These are phyloP conservation scores for Fabrea salina DNA, from an alignment of 169 alveolate genomes.

Conservation along the genomic window DNA sequence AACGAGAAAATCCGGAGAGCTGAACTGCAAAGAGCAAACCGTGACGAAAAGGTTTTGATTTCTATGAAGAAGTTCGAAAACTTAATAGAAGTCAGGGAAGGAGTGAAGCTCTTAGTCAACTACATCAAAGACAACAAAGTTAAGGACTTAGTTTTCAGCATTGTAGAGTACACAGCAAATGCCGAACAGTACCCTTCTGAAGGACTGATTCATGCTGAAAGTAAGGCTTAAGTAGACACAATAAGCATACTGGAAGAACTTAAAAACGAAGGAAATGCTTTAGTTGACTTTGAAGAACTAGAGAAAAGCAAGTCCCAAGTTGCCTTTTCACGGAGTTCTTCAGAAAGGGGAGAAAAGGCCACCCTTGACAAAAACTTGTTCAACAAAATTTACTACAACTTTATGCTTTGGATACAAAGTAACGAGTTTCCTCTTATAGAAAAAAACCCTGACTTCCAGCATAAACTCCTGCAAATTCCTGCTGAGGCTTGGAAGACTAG, in stretches of 20 bases:
- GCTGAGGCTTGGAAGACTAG: background rate
- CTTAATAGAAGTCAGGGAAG: background rate
- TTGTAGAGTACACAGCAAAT: background rate
- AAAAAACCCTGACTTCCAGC: background rate
- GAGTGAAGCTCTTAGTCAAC: background rate
- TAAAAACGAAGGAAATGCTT: background rate
- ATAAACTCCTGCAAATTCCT: background rate
- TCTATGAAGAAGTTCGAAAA: background rate
- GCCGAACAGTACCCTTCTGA: background rate
- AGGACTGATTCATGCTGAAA: background rate
- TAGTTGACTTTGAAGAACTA: background rate
- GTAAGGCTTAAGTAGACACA: no score
- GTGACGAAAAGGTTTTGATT: background rate
- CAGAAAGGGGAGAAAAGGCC: background rate
- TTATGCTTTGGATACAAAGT: background rate
- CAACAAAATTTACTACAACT: background rate
- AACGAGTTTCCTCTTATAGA: background rate
- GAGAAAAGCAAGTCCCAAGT: background rate
- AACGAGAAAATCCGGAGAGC: conserved; percentile 17
- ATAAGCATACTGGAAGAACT: background rate
- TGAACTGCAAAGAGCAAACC: background rate
- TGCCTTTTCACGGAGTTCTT: background rate
- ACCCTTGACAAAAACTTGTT: background rate
- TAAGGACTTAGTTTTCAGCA: background rate
- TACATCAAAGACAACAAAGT: background rate